These are phyloP conservation scores for Epichloe glyceriae DNA, from an alignment of 2,329 filamentous ascomycete species.

Conservation along the genomic window DNA sequence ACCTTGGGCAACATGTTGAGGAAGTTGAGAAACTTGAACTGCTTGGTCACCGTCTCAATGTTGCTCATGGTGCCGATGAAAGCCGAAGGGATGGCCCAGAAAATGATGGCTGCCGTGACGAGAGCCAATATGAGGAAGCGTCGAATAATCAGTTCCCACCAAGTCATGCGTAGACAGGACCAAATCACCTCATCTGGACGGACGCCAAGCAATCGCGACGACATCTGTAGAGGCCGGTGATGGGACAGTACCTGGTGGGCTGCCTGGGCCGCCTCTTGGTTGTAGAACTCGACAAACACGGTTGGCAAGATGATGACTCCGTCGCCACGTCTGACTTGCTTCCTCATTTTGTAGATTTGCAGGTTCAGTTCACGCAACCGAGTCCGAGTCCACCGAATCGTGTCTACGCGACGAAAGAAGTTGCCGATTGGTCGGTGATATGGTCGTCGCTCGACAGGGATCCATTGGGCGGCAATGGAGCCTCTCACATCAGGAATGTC, in stretches of 20 bases:
- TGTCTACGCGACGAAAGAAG: constrained; percentile 82
- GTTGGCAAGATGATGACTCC: constrained; percentile 55
- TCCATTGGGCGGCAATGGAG: constrained; percentile 58
- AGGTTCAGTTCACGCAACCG: constrained; percentile 26
- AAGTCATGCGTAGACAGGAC: constrained; percentile 68
- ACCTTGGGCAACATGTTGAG: constrained; percentile 54
- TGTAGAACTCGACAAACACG: constrained; percentile 83
- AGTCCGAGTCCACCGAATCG: constrained; percentile 75
- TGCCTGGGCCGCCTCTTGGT: constrained; percentile 70
- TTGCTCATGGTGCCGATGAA: constrained; percentile 81
- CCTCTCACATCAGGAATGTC: constrained; percentile 28
- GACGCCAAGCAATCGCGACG: constrained; percentile 72
- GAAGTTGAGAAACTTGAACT: constrained; percentile 60
- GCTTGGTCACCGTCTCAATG: constrained; percentile 51
- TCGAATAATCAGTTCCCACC: constrained; percentile 74
- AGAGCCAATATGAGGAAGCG: constrained; percentile 57
- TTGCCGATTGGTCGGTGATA: constrained; percentile 55
- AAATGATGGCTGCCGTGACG: constrained; percentile 66
- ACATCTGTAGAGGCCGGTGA: constrained; percentile 77
- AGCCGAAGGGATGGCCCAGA: constrained; percentile 68
- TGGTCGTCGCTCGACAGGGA: constrained; percentile 60
- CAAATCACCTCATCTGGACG: constrained; percentile 77
- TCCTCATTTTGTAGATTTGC: constrained; percentile 50
- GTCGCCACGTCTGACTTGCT: constrained; percentile 59
- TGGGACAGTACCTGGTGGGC: constrained; percentile 81